Evolutionary conservation across 2,329 filamentous ascomycete genomes (phyloP).

Genomic region (Xylaria sp.): DNA sequence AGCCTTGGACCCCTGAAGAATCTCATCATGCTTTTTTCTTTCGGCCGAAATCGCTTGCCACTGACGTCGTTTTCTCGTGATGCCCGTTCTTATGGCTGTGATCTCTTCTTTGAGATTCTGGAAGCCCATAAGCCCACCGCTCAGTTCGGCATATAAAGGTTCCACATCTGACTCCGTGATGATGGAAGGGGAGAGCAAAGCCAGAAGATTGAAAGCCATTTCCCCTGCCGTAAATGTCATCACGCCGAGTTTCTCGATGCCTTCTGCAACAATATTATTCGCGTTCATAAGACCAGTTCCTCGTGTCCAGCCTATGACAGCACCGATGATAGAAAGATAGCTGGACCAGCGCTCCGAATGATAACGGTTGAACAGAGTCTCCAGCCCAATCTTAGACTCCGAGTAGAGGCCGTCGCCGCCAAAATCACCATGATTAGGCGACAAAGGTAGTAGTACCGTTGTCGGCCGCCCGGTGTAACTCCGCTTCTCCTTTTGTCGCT

Average conservation of each 20-base stretch:
- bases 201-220: slow-evolving; percentile 98
- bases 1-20: slow-evolving; percentile 21
- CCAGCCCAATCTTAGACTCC: slow-evolving; percentile 95
- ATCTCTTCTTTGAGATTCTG: slow-evolving; percentile 94
- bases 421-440: slow-evolving; percentile 98
- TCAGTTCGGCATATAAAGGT: slow-evolving; percentile 96
- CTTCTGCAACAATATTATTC: slow-evolving; percentile 97
- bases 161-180: slow-evolving; percentile 95
- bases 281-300: slow-evolving; percentile 97
- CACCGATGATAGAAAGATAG: slow-evolving; percentile 97
- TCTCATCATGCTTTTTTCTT: slow-evolving; percentile 24
- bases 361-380: slow-evolving; percentile 98
- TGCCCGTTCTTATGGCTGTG: slow-evolving; percentile 90
- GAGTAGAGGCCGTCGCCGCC: slow-evolving; percentile 98
- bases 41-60: slow-evolving; percentile 29
- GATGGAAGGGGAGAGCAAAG: slow-evolving; percentile 91
- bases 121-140: slow-evolving; percentile 96
- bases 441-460: slow-evolving; percentile 93
- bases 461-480: slow-evolving; percentile 95
- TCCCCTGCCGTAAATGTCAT: slow-evolving; percentile 99
- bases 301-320: slow-evolving; percentile 98
- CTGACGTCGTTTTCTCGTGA: slow-evolving; percentile 81
- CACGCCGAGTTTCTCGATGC: slow-evolving; percentile 94
- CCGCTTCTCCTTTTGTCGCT: slow-evolving; percentile 86
- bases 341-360: slow-evolving; percentile 96